phyloP scores from a whole-genome alignment of 116 monocot species.

The Cymodocea nodosa region DNA sequence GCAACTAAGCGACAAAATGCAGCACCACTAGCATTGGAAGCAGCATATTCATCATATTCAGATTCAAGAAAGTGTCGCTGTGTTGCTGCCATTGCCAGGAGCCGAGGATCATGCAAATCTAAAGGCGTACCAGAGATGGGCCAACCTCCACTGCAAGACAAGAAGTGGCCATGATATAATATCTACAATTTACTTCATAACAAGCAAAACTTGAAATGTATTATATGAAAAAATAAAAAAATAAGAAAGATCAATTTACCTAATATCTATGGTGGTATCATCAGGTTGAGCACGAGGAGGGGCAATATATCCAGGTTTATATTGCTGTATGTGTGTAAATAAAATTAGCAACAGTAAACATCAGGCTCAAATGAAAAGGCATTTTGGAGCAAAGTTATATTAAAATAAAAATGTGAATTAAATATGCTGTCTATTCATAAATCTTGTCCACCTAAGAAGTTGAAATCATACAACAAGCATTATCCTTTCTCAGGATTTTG shows the following conservation, averaged over 20 bases:
- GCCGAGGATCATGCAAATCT: constrained; percentile 57
- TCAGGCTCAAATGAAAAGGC: too few relatives aligned
- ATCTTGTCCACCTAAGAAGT: too few relatives aligned
- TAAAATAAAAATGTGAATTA: too few relatives aligned
- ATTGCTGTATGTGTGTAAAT: constrained; percentile 29
- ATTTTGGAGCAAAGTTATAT: too few relatives aligned
- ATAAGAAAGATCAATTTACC: constrained; percentile 14
- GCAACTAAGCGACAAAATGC: constrained; percentile 91
- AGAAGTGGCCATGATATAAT: background rate
- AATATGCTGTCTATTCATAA: too few relatives aligned
- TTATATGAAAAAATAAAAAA: background rate
- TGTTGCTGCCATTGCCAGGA: constrained; percentile 76
- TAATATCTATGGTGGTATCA: constrained; percentile 74
- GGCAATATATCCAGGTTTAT: constrained; percentile 72
- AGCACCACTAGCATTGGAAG: constrained; percentile 75
- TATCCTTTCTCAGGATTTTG: too few relatives aligned
- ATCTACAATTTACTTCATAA: background rate
- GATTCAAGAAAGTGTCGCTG: constrained; percentile 75
- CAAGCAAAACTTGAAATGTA: too few relatives aligned
- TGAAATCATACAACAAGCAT: too few relatives aligned
- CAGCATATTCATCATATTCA: constrained; percentile 78
- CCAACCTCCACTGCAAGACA: constrained; percentile 50
- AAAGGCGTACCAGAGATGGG: constrained; percentile 60
- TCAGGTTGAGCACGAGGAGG: constrained; percentile 47
- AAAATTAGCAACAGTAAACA: too few relatives aligned